Conservation (phyloP, 2,329 filamentous ascomycete genomes). For the Diaporthe vaccinii region DNA sequence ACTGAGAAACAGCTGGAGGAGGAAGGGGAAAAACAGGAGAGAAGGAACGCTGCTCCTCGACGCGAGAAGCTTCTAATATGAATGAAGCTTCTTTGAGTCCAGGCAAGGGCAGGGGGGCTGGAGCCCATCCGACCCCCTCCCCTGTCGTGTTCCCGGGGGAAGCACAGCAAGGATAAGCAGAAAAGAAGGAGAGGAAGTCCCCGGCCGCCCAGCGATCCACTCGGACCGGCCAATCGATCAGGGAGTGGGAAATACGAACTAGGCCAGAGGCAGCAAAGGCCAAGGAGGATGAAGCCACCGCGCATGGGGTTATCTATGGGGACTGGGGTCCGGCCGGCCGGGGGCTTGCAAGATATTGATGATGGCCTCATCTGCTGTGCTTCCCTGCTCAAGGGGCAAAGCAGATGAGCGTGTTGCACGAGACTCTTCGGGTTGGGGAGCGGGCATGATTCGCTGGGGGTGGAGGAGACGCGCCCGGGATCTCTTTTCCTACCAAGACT, state of each 20-base stretch:
- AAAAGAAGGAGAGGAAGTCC: conserved; percentile 20
- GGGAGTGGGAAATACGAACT: conserved; percentile 18
- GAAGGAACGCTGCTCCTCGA: not conserved
- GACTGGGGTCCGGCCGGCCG: conserved; percentile 3
- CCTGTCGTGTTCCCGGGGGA: conserved; percentile 25
- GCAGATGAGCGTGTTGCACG: conserved; percentile 26
- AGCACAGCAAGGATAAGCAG: not conserved
- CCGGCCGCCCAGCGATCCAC: conserved; percentile 20
- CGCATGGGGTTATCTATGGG: conserved; percentile 28
- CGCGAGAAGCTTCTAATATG: conserved; percentile 34
- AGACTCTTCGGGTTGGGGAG: conserved; percentile 19
- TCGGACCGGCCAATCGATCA: conserved; percentile 26
- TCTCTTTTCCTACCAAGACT: not conserved
- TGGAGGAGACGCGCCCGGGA: conserved; percentile 6
- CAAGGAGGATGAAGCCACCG: conserved; percentile 31
- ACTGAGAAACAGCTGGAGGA: conserved; percentile 31
- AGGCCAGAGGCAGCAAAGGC: conserved; percentile 17
- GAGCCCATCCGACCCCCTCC: not conserved
- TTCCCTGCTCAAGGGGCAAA: conserved; percentile 10
- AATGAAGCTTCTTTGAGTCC: conserved; percentile 32
- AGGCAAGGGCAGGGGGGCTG: conserved; percentile 16
- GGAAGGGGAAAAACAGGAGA: not conserved
- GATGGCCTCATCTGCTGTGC: conserved; percentile 37
- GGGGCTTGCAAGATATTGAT: conserved; percentile 26
- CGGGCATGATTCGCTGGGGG: conserved; percentile 8